These are phyloP conservation scores for Medicago ruthenica DNA, from an alignment of 306 rosid genomes.

Conservation along the genomic window DNA sequence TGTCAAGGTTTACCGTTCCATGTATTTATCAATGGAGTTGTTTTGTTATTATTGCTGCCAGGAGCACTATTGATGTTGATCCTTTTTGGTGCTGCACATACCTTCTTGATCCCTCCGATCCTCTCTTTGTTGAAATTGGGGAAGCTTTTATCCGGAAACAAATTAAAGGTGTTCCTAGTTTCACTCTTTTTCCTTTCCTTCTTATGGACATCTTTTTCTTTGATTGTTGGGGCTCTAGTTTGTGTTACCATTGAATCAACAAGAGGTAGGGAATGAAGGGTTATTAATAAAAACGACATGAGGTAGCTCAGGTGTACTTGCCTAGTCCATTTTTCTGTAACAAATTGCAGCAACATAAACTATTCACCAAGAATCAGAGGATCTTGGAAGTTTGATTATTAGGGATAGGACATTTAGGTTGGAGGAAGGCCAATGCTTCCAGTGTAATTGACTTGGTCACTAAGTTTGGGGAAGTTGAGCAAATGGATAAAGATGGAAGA, in stretches of 20 bases:
- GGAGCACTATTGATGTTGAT: constrained; percentile 82
- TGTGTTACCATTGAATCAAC: neutral
- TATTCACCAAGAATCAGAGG: neutral
- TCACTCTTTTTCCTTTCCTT: neutral
- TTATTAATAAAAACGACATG: neutral
- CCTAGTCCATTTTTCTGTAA: no score
- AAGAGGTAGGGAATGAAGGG: neutral
- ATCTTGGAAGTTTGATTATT: neutral
- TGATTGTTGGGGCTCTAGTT: neutral
- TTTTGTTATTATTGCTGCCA: constrained; percentile 44
- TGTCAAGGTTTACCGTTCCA: constrained; percentile 30
- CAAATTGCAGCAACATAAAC: neutral
- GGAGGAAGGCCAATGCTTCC: neutral
- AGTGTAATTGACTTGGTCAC: neutral
- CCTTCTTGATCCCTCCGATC: constrained; percentile 95
- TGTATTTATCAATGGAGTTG: constrained; percentile 41
- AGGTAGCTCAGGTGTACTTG: neutral
- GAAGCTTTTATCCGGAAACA: constrained; percentile 79
- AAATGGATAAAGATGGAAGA: no score
- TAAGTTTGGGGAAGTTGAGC: no score
- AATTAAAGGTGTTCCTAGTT: constrained; percentile 67
- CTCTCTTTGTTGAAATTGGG: constrained; percentile 87
- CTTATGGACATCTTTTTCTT: neutral
- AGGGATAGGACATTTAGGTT: neutral
- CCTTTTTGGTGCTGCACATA: constrained; percentile 91